A percentile compares a stretch with the other conserved stretches of the same genome.
These are phyloP conservation scores for Colletotrichum salicis DNA, from an alignment of 2,329 filamentous ascomycete genomes.

Conservation along the genomic window DNA sequence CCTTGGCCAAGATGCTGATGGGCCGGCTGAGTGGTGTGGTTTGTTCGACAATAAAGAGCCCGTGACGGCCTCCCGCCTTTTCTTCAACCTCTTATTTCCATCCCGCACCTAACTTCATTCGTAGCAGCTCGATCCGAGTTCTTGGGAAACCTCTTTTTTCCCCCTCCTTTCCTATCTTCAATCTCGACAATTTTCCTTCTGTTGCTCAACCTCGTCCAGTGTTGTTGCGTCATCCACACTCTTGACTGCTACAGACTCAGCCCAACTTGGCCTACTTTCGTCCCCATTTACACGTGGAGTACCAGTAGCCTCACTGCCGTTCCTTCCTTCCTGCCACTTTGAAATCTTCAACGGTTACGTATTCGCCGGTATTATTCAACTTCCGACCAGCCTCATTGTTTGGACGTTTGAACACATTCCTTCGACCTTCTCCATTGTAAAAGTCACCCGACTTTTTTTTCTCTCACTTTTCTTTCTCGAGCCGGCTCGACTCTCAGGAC, in stretches of 20 bases:
- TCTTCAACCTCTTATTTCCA: conserved; percentile 24
- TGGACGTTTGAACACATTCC: conserved; percentile 31
- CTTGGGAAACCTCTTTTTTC: conserved; percentile 13
- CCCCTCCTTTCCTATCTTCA: background rate
- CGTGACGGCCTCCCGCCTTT: conserved; percentile 31
- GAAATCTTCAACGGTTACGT: conserved; percentile 27
- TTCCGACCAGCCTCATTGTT: conserved; percentile 32
- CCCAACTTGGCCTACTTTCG: conserved; percentile 14
- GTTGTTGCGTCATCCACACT: conserved; percentile 29
- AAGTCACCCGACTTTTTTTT: conserved; percentile 19
- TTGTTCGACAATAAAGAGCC: conserved; percentile 31
- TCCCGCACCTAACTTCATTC: conserved; percentile 28
- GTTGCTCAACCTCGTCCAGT: conserved; percentile 19
- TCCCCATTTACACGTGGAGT: conserved; percentile 11
- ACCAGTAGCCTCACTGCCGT: conserved; percentile 9
- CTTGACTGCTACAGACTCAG: conserved; percentile 11
- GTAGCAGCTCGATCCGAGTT: conserved; percentile 15
- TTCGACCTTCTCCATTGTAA: conserved; percentile 22
- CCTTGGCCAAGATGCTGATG: background rate
- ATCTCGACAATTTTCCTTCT: conserved; percentile 11
- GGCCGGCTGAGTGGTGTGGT: conserved; percentile 8
- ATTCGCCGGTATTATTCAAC: conserved; percentile 3
- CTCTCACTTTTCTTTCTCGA: conserved; percentile 7
- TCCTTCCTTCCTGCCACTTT: conserved; percentile 35
- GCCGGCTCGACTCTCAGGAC: conserved; percentile 16